phyloP scores from a whole-genome alignment of 305 asterid genomes.

The Rubia occidens region DNA sequence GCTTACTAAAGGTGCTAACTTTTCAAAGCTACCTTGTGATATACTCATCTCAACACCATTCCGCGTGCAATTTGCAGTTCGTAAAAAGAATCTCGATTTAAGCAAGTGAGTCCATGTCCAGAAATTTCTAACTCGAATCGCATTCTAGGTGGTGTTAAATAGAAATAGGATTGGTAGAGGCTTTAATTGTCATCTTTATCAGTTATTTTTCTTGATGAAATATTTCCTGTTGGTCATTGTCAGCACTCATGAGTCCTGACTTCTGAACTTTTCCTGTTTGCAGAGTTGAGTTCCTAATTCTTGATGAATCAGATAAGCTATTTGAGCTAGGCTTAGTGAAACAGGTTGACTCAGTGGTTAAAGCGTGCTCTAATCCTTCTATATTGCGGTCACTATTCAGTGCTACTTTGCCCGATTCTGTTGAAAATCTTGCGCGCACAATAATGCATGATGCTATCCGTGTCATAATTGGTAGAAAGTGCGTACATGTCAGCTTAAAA shows the following conservation, averaged over 20 bases:
- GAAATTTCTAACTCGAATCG: neutral
- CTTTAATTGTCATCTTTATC: neutral
- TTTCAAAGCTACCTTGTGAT: slow-evolving; percentile 77
- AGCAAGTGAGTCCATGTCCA: slow-evolving; percentile 54
- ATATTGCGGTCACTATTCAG: slow-evolving; percentile 71
- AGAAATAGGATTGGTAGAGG: neutral
- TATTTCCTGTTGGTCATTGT: neutral
- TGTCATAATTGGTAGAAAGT: slow-evolving; percentile 80
- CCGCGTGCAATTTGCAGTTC: slow-evolving; percentile 59
- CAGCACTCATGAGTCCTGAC: neutral
- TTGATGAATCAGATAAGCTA: slow-evolving; percentile 88
- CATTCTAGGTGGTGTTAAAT: neutral
- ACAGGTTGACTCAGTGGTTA: slow-evolving; percentile 85
- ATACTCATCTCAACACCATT: slow-evolving; percentile 83
- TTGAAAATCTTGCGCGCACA: slow-evolving; percentile 89
- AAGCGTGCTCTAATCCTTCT: slow-evolving; percentile 89
- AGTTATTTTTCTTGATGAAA: neutral
- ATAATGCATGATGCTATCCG: slow-evolving; percentile 92
- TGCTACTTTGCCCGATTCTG: slow-evolving; percentile 87
- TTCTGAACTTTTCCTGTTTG: slow-evolving; percentile 15
- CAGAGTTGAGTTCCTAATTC: slow-evolving; percentile 85
- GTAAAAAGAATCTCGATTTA: slow-evolving; percentile 75
- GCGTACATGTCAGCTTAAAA: slow-evolving; percentile 22
- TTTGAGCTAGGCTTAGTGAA: slow-evolving; percentile 82
- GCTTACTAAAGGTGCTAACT: slow-evolving; percentile 68